These are phyloP conservation scores for Citrus trifoliata DNA, from an alignment of 345 rosid species.

Conservation along the genomic window DNA sequence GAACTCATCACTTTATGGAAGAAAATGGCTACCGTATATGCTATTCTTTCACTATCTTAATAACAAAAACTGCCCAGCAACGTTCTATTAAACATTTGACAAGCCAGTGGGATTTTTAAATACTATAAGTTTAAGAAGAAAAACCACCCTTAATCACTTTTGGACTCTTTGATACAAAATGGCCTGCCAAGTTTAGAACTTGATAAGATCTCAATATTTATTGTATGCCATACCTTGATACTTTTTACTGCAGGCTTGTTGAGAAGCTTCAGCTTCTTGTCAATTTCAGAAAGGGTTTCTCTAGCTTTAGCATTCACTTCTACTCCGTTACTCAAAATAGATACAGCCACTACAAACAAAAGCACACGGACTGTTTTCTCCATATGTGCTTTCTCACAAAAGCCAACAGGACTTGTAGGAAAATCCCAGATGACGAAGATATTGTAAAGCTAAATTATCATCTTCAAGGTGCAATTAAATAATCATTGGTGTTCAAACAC, in stretches of 20 bases:
- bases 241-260: slow-evolving; percentile 50
- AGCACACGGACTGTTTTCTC: not conserved
- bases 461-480: not conserved
- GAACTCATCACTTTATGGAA: not conserved
- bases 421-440: not conserved
- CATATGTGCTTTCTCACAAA: not conserved
- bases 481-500: not conserved
- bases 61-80: not conserved
- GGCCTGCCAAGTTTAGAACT: not conserved
- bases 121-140: not conserved
- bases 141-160: not conserved
- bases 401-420: not conserved
- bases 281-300: slow-evolving; percentile 17
- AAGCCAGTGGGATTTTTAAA: not conserved
- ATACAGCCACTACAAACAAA: not conserved
- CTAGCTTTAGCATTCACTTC: slow-evolving; percentile 5
- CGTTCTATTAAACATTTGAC: not conserved
- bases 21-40: not conserved
- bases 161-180: not conserved
- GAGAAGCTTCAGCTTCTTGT: slow-evolving; percentile 34
- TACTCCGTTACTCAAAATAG: slow-evolving; percentile 6
- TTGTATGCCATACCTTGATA: slow-evolving; percentile 20
- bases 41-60: not conserved
- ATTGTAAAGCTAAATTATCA: not conserved
- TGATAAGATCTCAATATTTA: not conserved